These are phyloP conservation scores for Aspergillus kassunensis DNA, from an alignment of 495 filamentous ascomycete genomes.

Conservation along the genomic window DNA sequence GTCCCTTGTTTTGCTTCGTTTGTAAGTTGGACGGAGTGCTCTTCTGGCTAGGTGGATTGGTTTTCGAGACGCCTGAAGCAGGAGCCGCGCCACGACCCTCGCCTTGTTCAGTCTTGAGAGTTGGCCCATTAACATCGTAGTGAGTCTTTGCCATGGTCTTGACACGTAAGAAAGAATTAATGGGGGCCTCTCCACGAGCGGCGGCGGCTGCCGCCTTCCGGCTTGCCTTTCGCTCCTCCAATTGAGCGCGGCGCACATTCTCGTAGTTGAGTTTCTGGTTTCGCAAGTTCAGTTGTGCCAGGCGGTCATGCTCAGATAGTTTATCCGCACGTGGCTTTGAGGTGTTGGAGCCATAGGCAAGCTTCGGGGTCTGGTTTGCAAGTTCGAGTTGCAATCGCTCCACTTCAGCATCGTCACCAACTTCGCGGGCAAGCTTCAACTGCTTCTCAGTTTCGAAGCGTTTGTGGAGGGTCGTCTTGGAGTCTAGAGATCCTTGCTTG, in stretches of 20 bases:
- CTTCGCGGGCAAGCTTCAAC: constrained; percentile 59
- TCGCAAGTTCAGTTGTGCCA: constrained; percentile 69
- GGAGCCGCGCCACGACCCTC: constrained; percentile 48
- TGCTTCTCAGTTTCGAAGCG: constrained; percentile 58
- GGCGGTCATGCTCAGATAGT: constrained; percentile 63
- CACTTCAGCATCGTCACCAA: constrained; percentile 57
- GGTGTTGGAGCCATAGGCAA: constrained; percentile 64
- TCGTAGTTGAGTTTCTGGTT: constrained; percentile 78
- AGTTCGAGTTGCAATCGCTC: constrained; percentile 63
- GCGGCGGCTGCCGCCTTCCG: constrained; percentile 54
- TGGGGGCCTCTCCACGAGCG: constrained; percentile 48
- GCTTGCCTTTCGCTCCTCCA: constrained; percentile 67
- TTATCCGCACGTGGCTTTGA: constrained; percentile 40
- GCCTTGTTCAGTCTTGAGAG: constrained; percentile 28
- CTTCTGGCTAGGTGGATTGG: constrained; percentile 29
- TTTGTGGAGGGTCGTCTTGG: constrained; percentile 58
- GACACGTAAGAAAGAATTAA: constrained; percentile 58
- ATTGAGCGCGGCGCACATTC: constrained; percentile 77
- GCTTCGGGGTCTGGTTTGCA: constrained; percentile 61
- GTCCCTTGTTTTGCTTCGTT: constrained; percentile 54
- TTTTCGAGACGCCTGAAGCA: constrained; percentile 26
- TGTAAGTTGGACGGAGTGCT: constrained; percentile 47
- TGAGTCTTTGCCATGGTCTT: constrained; percentile 59
- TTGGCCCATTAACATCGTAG: constrained; percentile 45
- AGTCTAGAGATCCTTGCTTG: constrained; percentile 58